Base-by-base conservation (phyloP, 106 monocot species). In the Dendrobium huoshanense region DNA sequence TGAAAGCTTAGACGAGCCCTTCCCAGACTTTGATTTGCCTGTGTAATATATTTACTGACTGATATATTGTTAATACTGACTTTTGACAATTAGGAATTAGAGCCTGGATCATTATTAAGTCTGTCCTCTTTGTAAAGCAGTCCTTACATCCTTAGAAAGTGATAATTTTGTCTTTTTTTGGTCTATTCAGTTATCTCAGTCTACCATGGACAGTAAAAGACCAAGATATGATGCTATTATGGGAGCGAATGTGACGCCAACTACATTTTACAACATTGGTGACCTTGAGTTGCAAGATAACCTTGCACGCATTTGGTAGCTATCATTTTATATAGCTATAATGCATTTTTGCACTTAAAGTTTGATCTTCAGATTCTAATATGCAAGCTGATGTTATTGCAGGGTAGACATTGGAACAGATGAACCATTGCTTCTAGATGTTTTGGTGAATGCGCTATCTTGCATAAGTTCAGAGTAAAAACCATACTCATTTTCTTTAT, bases 261-360 rank as follows among this genome's bases (percentile, higher is more conserved):
- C 92, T 47, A 92, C 97, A 3, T 97, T 97, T 83, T 94, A 92
- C 65, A 97, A 97, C 82, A 97, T 92, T 78, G 94, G 97, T 18
- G 92, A 97, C 81, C 84, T 97, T 77, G 97, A 94, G 82, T 75
- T 97, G 82, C 97, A 97, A 84, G 97, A 97, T 72, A 94, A 97
- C 81, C 48, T 97, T 80, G 97, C 92, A 68, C 86, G 97, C 6
- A 79, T 97, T 85, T 97, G 94, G 97, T 97, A 82, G 37, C 9
- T 72, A 74, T 80, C 80, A 47, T 43, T 77, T 18, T 51, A 48
- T 8, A 8, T 22, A 41, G 19, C 65, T 48, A n/a, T 29, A 42
- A 45, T 24, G 0, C 47, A 20, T 73, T 51, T 78, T 83, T 27
- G 67, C 55, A 24, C 11, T 27, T 40, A 40, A 17, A 33, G 37